Evolutionary conservation across 192 early-diverging fungal species (phyloP), one percentile per base, ranked within the genome.

Genomic region (Coemansia sp.): DNA sequence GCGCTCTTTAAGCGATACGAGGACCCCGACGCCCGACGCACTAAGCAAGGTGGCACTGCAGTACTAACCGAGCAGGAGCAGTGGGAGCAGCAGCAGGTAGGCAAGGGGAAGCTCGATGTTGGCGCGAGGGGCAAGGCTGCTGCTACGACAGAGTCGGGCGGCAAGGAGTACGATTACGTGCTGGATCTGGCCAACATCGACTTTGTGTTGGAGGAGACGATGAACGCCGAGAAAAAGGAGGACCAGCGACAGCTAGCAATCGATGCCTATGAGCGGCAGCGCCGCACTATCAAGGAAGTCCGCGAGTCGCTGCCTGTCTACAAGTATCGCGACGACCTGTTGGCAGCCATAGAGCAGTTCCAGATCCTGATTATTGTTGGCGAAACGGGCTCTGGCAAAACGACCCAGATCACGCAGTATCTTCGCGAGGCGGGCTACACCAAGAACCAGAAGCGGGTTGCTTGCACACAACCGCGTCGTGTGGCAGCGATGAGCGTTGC

Each of bases 401-500:
- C 96, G 0, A 99, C 95, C n/a, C 96, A 99, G 73, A 84, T 99
- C 26, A 93, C 97, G 13, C 97, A 99, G 75, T 99, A 99, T 63
- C 79, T 99, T 28, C 86, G 90, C 72, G 97, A 99, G 66, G 94
- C 92, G 7, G 97, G 97, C 16, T 99, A 94, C 65, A 93, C 94
- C 25, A 92, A 92, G 42, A 84, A 85, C 25, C 88, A 91, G 14
- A 90, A 89, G 76, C 90, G 88, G 72, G 87, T 99, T 70, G 95
- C 94, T 20, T 99, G 97, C 86, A 99, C 97, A 1, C 97, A 99
- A 73, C 97, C 97, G 14, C 91, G 97, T 60, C 89, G 97, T 52
- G 97, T 99, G 8, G 97, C 97, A 1, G 97, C 97, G 10, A 99
- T 98, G 95, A 91, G 88, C 80, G 95, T 99, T 1, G 95, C 95